Base-by-base conservation (phyloP, 805 yeast genomes). In the Teunomyces funiuensis region DNA sequence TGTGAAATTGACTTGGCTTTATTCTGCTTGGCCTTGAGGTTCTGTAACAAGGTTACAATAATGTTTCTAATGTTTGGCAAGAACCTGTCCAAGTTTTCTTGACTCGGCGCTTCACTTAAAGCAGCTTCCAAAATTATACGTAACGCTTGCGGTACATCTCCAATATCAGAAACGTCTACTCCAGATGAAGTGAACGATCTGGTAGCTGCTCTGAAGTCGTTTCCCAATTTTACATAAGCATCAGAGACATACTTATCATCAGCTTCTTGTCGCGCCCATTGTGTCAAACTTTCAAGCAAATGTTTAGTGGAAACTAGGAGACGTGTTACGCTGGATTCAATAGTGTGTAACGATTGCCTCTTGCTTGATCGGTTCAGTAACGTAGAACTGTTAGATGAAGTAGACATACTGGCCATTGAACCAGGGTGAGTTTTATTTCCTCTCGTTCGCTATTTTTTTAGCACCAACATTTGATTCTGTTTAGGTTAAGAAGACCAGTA, bases 161-260 rank as follows among this genome's bases (percentile, higher is more conserved):
- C 93, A 19, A 93, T 67, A 57, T 88, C 96, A 9, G 82, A 69
- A 11, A 85, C 83, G 50, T 85, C 90, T 4, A 93, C 80, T 0
- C 95, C 95, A 2, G 88, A 83, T 42, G 74, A 74, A 4, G 81
- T 67, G 59, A 91, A 90, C 2, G 95, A 86, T 45, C 88, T 76
- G 16, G 90, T 81, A 0, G 95, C 87, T 3, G 86, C 79, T 51
- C 91, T 82, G 71, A 89, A 93, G 61, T 91, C 97, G 56, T 90
- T 93, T 0, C 99, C 99, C 20, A 93, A 74, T 49, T 80, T 83
- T 11, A 93, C 99, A 60, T 88, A 93, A 3, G 89, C 85, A 53
- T 89, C 88, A 2, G 96, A 88, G 2, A 93, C 97, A 47, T 79
- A 87, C 42, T 79, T 78, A 34, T 90, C 98, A 17, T 83, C 75